Base-by-base conservation (phyloP, 192 early-diverging fungal genomes). In the Kickxella alabastrina region DNA sequence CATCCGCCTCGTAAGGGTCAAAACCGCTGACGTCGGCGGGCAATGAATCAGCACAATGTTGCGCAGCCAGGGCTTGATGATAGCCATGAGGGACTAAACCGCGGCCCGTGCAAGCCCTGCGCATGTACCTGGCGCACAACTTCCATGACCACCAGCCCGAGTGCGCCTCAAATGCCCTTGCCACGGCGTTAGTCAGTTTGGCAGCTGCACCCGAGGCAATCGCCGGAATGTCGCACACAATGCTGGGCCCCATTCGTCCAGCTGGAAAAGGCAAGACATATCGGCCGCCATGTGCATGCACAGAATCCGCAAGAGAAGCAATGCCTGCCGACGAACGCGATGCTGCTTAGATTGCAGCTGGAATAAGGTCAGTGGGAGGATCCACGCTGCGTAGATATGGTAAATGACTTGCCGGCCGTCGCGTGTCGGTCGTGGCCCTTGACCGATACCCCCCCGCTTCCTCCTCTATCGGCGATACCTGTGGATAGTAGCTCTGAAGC, bases 171-270 rank as follows among this genome's bases (percentile, higher is more conserved):
- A 75, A 62, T 21, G 71, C 51, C 19, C 38, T 25, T 10, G 71
- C 71, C 15, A 65, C 65, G 0, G 57, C 54, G 0, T 25, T 52
- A 0, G 45, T 39, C 39, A 75, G 49, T 28, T 49, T 15, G 18
- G 8, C 26, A 0, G 59, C 72, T 0, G 72, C 72, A 1, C 24
- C 34, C 6, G 52, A 35, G 3, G 72, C 72, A 27, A 68, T 57
- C 8, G 65, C 60, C 13, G 65, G 65, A 21, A 75, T 63, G 41
- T 68, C 65, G 0, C 59, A 59, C 3, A 68, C 61, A 13, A 75
- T 75, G 44, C 65, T 61, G 19, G 72, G 65, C 19, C 61, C 72
- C 17, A 75, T 48, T 59, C 52, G 23, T 75, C 71, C 12, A 75
- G 34, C n/a, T 28, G 43, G 3, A 34, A 44, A 12, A 62, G 34